Evolutionary conservation across 257 asterid genomes (phyloP).

Genomic region (Solanum commersonii): DNA sequence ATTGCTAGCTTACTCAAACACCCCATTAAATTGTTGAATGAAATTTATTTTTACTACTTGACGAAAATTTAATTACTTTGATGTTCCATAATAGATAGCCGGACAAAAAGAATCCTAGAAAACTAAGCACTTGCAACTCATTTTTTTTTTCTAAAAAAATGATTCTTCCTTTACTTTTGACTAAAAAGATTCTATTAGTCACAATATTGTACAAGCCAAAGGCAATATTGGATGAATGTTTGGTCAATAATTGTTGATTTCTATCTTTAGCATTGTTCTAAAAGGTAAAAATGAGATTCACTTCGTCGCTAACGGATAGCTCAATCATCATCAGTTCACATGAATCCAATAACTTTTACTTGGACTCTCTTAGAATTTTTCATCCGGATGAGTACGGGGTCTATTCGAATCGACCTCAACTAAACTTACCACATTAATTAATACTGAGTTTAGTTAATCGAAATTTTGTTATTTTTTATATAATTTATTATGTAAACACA

Average conservation of each 20-base stretch:
- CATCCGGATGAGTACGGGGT: neutral
- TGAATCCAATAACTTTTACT: neutral
- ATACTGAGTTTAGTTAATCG: neutral
- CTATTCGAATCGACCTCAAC: neutral
- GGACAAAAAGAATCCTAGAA: neutral
- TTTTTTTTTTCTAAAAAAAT: neutral
- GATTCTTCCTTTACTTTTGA: neutral
- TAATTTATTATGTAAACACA: neutral
- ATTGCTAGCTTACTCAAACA: neutral
- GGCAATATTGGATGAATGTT: neutral
- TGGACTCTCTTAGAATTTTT: too few relatives aligned
- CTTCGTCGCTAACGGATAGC: neutral
- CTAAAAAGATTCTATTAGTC: neutral
- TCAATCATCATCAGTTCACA: neutral
- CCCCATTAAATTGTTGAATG: neutral
- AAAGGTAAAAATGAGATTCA: neutral
- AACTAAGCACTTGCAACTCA: neutral
- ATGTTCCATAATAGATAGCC: neutral
- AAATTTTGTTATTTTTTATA: too few relatives aligned
- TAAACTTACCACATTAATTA: neutral
- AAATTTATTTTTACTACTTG: neutral
- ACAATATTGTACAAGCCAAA: neutral
- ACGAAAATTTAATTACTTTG: neutral
- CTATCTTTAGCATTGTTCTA: neutral
- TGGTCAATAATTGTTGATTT: neutral